Evolutionary conservation across 768 basidiomycete species (phyloP).

Genomic region (Amanita muscaria): DNA sequence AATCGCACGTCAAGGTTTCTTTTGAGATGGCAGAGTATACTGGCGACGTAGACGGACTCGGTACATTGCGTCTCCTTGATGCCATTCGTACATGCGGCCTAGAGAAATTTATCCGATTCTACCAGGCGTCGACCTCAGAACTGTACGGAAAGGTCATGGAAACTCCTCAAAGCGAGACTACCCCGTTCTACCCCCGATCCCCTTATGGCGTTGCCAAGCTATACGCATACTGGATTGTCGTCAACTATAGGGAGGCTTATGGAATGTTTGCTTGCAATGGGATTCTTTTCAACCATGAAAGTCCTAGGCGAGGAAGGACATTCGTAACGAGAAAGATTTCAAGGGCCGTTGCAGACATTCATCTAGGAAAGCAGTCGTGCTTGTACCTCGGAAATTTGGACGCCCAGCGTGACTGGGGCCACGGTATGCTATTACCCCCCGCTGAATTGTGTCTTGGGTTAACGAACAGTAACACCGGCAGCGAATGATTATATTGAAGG

Average conservation of each 20-base stretch:
- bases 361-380: slow-evolving; percentile 79
- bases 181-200: slow-evolving; percentile 96
- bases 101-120: slow-evolving; percentile 89
- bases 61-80: slow-evolving; percentile 91
- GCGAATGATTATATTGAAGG: slow-evolving; percentile 92
- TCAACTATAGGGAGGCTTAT: slow-evolving; percentile 92
- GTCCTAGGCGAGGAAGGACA: slow-evolving; percentile 86
- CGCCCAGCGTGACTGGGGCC: slow-evolving; percentile 96
- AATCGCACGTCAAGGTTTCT: slow-evolving; percentile 98
- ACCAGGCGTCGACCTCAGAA: slow-evolving; percentile 96
- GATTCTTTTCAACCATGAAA: slow-evolving; percentile 97
- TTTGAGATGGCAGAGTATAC: slow-evolving; percentile 99
- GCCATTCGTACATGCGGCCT: slow-evolving; percentile 94
- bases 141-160: slow-evolving; percentile 95
- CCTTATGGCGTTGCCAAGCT: slow-evolving; percentile 96
- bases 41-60: slow-evolving; percentile 92
- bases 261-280: slow-evolving; percentile 96
- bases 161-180: slow-evolving; percentile 91
- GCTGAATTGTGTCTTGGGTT: neutral
- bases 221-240: slow-evolving; percentile 84
- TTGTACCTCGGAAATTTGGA: slow-evolving; percentile 93
- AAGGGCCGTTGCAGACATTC: slow-evolving; percentile 88
- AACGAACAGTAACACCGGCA: slow-evolving; percentile 18
- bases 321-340: slow-evolving; percentile 96
- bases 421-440: slow-evolving; percentile 45